Percentiles rank a stretch among this genome's conserved stretches.
Evolutionary conservation across 2,329 filamentous ascomycete genomes (phyloP).

Genomic region (Daldinia sp.): DNA sequence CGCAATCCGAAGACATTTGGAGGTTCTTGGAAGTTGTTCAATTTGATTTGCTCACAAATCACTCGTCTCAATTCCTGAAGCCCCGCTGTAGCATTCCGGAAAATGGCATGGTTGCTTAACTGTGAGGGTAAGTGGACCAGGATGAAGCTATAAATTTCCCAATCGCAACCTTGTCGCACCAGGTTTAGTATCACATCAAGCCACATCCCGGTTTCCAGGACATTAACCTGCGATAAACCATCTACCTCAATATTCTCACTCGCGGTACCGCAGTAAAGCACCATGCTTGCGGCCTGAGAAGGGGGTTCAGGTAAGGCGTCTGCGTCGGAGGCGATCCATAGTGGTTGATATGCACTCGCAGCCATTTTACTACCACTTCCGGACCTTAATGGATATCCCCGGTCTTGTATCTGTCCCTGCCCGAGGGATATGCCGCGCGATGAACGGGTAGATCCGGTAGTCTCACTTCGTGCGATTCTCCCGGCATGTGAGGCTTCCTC

Average conservation of each 20-base stretch:
- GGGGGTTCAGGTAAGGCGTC: slow-evolving; percentile 62
- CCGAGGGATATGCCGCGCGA: slow-evolving; percentile 62
- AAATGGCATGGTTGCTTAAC: slow-evolving; percentile 87
- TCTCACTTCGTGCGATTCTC: slow-evolving; percentile 56
- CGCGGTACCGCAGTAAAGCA: slow-evolving; percentile 56
- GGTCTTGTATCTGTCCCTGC: slow-evolving; percentile 56
- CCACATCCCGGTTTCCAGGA: slow-evolving; percentile 72
- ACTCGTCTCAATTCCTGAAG: slow-evolving; percentile 78
- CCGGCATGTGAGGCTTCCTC: slow-evolving; percentile 59
- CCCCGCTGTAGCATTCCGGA: slow-evolving; percentile 75
- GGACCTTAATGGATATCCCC: slow-evolving; percentile 52
- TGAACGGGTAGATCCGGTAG: slow-evolving; percentile 52
- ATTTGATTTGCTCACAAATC: slow-evolving; percentile 83
- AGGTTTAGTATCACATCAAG: slow-evolving; percentile 79
- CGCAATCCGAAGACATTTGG: slow-evolving; percentile 80
- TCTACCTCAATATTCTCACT: slow-evolving; percentile 33
- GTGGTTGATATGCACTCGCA: slow-evolving; percentile 54
- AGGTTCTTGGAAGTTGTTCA: slow-evolving; percentile 81
- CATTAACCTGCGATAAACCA: slow-evolving; percentile 44
- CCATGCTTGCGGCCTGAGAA: slow-evolving; percentile 57
- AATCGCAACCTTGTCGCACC: slow-evolving; percentile 78
- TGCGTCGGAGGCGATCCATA: slow-evolving; percentile 67
- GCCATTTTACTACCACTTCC: slow-evolving; percentile 51
- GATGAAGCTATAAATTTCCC: slow-evolving; percentile 93
- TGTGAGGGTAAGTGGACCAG: slow-evolving; percentile 87